Conservation (phyloP, 139 green algal species). For the Picochlorum sp. region DNA sequence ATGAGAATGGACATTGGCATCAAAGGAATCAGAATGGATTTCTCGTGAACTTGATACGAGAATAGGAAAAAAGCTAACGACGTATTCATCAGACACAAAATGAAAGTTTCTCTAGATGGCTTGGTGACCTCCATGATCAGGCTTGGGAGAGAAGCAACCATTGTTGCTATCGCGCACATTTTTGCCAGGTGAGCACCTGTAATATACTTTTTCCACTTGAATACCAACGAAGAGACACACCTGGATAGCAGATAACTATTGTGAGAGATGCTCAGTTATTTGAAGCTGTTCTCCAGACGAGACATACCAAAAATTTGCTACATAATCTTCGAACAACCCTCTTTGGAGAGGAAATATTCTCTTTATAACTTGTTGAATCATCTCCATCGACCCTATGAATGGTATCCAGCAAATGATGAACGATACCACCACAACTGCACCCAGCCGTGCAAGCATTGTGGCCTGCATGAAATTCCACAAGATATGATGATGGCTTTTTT, state of each 20-base stretch:
- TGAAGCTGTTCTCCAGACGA: too few relatives aligned
- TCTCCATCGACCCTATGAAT: constrained; percentile 33
- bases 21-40: constrained; percentile 89
- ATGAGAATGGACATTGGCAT: constrained; percentile 69
- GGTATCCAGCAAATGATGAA: constrained; percentile 77
- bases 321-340: constrained; percentile 96
- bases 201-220: constrained; percentile 82
- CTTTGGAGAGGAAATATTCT: constrained; percentile 77
- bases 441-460: constrained; percentile 29
- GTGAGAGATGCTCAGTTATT: too few relatives aligned
- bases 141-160: constrained; percentile 46
- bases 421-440: constrained; percentile 40
- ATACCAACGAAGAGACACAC: constrained; percentile 58
- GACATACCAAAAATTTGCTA: constrained; percentile 89
- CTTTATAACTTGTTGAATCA: constrained; percentile 21
- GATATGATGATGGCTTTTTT: not conserved
- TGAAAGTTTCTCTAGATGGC: constrained; percentile 53
- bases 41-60: constrained; percentile 97
- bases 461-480: constrained; percentile 5
- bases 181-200: constrained; percentile 30
- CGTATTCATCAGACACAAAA: constrained; percentile 73
- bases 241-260: not conserved
- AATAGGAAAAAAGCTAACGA: constrained; percentile 93
- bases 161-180: constrained; percentile 47
- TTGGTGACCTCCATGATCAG: constrained; percentile 57